Evolutionary conservation across 106 monocot species (phyloP), one percentile per base, ranked within the genome.

Genomic region (Dendrobium huoshanense): DNA sequence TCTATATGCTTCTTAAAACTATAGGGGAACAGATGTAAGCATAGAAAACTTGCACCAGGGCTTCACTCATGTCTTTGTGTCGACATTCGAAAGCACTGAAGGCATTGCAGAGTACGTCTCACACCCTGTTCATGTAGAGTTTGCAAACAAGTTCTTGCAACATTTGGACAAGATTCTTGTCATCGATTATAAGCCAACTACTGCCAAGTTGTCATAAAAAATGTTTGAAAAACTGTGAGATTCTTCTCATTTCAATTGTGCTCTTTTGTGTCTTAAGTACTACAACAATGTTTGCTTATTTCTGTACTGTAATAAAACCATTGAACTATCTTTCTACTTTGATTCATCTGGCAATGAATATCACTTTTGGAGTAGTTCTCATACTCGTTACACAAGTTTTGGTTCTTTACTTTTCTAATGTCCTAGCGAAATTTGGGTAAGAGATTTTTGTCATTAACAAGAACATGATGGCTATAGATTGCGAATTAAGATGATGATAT

Each of bases 41-140:
- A 81, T 77, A 7, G 85, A 85, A 70, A 80, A 77, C 51, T 7
- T 80, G 80, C 85, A 85, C 33, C 80, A 80, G 19, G 80, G 85
- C 41, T 85, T 77, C 77, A 85, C 85, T 67, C 80, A 85, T 27
- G 67, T 84, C 24, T 80, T 85, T 65, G 85, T 64, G 75, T 85
- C 85, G 65, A 80, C 80, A 19, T 80, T 85, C 41, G 80, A 80
- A 40, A 80, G 80, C 22, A 58, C 59, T 31, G 77, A 85, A 81
- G 80, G 85, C 25, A 31, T 85, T 55, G 80, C 80, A 0, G 85
- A 85, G 72, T 85, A 85, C 20, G 41, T 85, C 1, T 37, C 80
- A 15, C 85, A 85, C 55, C 80, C 85, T 22, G 70, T 67, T 0
- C 80, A 85, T 72, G 85, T 81, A 20, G 77, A 80, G 43, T 80